Evolutionary conservation across 2,329 filamentous ascomycete species (phyloP), one percentile per base, ranked within the genome.

Genomic region (Monosporascus sp.): DNA sequence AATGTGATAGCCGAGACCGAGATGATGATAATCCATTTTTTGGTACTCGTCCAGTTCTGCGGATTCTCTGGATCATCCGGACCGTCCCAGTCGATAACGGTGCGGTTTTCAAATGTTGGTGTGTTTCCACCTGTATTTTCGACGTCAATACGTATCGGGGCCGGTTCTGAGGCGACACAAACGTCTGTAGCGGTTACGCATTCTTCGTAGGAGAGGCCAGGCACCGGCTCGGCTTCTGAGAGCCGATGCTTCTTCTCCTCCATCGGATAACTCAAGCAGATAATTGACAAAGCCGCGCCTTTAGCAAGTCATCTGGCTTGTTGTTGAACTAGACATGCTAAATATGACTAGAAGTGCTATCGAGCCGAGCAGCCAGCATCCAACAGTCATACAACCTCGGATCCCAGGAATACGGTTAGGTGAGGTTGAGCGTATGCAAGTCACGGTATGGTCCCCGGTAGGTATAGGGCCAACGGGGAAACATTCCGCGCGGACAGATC

Each of bases 31-130:
- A 66, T 50, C 41, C 63, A 64, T 48, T 72, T 72, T 57, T 70
- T 72, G 63, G 70, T 74, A 47, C 84, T 65, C 0, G 81, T 71
- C 87, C 88, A 91, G 63, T 89, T 88, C 56, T 79, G 76, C 0
- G 88, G 87, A 61, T 91, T 86, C 14, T 79, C 75, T 16, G 76
- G 76, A 59, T 88, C 85, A 55, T 81, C 72, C 7, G 77, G 64
- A 7, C 67, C 78, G 31, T 81, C 78, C 70, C 85, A 89, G 63
- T 88, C 83, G 31, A 89, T 76, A 14, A 68, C 37, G 16, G n/a
- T 6, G 26, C 19, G 14, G 48, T 50, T 6, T 7, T 40, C 37
- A 17, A 4, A 40, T 8, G 37, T 6, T 2, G 37, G 37, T 9
- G 16, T 19, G 5, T 40, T 40, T 19, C 37, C 16, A 40, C 14